Conservation (phyloP, 2,329 filamentous ascomycete species). For the Fusarium praegraminearum region DNA sequence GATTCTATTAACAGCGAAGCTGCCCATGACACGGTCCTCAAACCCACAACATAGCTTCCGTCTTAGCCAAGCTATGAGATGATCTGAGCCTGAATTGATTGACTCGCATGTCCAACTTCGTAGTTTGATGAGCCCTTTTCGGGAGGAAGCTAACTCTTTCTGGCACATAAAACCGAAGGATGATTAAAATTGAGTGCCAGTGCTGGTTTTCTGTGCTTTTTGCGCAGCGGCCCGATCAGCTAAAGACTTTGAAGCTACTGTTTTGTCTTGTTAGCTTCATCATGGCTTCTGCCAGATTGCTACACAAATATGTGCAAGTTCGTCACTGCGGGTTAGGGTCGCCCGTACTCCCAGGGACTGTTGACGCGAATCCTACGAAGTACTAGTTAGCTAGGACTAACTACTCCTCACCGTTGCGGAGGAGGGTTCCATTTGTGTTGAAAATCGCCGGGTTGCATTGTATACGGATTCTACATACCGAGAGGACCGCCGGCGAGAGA, state of each 20-base stretch:
- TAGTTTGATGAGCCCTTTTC: conserved; percentile 21
- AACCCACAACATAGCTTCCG: conserved; percentile 10
- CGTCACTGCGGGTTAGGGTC: neutral
- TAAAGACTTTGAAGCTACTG: conserved; percentile 8
- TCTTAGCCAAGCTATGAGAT: conserved; percentile 16
- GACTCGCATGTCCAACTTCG: conserved; percentile 19
- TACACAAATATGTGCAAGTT: neutral
- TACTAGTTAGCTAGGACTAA: neutral
- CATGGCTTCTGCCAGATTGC: neutral
- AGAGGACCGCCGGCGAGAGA: conserved; percentile 10
- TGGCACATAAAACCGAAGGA: conserved; percentile 37
- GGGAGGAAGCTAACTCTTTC: conserved; percentile 38
- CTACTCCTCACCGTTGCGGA: neutral
- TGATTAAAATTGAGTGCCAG: conserved; percentile 26
- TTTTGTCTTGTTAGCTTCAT: neutral
- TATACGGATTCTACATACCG: conserved; percentile 10
- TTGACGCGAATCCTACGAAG: conserved; percentile 6
- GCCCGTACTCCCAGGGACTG: neutral
- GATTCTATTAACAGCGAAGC: conserved; percentile 18
- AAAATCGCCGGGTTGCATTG: conserved; percentile 3
- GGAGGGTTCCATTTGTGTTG: conserved; percentile 7
- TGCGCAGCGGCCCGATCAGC: conserved; percentile 11
- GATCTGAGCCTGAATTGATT: conserved; percentile 36
- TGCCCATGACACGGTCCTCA: conserved; percentile 16
- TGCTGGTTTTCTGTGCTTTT: conserved; percentile 6